A percentile compares a stretch with the other conserved stretches of the same genome.
phyloP scores from a whole-genome alignment of 306 rosid species.

The Castanea crenata region DNA sequence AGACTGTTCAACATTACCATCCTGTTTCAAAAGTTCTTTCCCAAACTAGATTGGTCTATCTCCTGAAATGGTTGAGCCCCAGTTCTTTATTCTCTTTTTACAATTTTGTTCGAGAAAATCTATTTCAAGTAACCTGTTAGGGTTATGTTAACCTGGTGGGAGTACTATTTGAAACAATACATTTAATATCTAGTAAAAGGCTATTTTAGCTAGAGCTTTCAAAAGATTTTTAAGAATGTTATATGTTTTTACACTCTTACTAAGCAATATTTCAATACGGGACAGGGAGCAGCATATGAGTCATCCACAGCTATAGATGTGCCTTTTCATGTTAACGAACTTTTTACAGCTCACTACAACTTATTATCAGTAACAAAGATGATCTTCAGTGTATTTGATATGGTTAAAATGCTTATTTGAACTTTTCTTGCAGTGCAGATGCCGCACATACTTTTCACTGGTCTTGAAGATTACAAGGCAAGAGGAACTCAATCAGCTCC shows the following conservation, averaged over 20 bases:
- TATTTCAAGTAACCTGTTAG: neutral
- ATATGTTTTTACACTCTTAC: neutral
- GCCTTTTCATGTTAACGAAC: neutral
- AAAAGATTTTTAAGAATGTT: neutral
- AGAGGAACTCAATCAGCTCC: slow-evolving; percentile 94
- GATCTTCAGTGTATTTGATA: neutral
- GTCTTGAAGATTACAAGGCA: slow-evolving; percentile 94
- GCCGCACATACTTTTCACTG: slow-evolving; percentile 81
- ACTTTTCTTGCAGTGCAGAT: slow-evolving; percentile 61
- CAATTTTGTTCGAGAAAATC: neutral
- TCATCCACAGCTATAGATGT: neutral
- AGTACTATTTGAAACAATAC: neutral
- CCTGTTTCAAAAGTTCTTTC: neutral
- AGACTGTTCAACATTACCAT: too few relatives aligned
- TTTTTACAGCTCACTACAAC: neutral
- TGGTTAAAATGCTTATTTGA: neutral
- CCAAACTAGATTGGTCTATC: neutral
- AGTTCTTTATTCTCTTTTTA: neutral
- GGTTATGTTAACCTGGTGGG: neutral
- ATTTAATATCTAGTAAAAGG: neutral
- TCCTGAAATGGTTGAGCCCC: neutral
- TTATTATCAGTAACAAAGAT: neutral
- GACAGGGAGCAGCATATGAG: neutral
- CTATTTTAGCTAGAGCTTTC: neutral
- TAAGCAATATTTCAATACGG: neutral